Percentiles rank a stretch among this genome's conserved stretches.
Conservation (phyloP, 352 stramenopile species). For the Elongisporangium anandrum region DNA sequence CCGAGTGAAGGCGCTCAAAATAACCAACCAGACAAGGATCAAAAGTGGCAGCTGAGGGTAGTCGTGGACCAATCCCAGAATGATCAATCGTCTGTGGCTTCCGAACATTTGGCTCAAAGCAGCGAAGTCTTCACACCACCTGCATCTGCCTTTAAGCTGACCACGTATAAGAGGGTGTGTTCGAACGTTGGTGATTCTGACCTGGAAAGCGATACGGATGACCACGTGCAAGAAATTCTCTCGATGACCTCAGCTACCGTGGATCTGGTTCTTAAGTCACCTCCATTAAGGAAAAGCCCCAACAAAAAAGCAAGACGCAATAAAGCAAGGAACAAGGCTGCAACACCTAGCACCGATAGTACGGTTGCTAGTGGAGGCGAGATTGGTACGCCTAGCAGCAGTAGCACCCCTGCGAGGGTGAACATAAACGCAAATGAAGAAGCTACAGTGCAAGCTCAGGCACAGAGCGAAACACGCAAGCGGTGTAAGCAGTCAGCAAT, state of each 20-base stretch:
- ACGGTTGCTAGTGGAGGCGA: background rate
- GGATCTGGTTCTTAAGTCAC: background rate
- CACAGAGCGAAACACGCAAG: background rate
- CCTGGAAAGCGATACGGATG: conserved; percentile 10
- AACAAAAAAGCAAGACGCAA: background rate
- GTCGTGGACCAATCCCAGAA: conserved; percentile 2
- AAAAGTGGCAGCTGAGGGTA: background rate
- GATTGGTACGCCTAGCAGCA: background rate
- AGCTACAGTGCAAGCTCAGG: background rate
- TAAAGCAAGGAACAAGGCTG: background rate
- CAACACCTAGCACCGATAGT: background rate
- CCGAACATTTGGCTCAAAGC: no score
- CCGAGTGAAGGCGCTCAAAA: background rate
- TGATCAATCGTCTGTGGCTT: background rate
- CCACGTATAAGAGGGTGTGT: conserved; percentile 33
- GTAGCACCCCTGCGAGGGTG: background rate
- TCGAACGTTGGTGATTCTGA: conserved; percentile 48
- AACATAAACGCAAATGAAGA: background rate
- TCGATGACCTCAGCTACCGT: background rate
- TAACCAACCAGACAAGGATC: background rate
- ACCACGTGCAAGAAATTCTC: background rate
- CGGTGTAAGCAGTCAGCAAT: background rate
- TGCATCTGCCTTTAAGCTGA: conserved; percentile 17
- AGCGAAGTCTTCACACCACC: conserved; percentile 11
- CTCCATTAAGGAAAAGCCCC: background rate